Evolutionary conservation across 257 asterid genomes (phyloP).

Genomic region (Solanum dulcamara): DNA sequence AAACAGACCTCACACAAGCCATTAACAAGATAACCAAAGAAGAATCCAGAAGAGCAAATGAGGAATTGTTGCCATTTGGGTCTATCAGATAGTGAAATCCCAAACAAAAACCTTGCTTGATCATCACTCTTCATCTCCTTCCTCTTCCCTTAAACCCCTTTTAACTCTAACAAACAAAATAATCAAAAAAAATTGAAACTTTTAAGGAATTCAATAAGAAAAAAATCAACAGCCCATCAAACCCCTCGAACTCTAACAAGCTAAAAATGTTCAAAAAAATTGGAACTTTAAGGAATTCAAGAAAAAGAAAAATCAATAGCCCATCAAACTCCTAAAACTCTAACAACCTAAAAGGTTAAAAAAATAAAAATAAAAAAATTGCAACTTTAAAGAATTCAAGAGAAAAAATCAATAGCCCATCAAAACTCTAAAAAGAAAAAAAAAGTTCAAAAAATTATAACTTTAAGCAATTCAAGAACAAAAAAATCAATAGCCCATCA

Average conservation of each 20-base stretch:
- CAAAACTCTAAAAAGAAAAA: not conserved
- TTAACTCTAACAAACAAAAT: not conserved
- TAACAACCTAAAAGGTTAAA: not conserved
- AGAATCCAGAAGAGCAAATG: slow-evolving; percentile 80
- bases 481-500: not conserved
- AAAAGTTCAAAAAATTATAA: not conserved
- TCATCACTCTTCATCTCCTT: slow-evolving; percentile 66
- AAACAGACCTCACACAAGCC: slow-evolving; percentile 79
- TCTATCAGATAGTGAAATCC: slow-evolving; percentile 58
- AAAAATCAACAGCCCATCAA: not conserved
- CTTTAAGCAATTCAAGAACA: not conserved
- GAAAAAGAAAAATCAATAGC: not conserved
- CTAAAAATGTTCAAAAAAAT: not conserved
- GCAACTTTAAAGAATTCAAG: not conserved
- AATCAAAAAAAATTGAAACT: not conserved
- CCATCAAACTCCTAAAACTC: not conserved
- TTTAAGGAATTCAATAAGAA: not conserved
- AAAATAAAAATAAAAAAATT: not conserved
- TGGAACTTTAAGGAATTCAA: not conserved
- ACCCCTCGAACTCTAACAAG: not conserved
- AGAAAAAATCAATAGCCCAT: not conserved
- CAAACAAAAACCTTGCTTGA: slow-evolving; percentile 65
- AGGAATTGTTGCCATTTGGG: slow-evolving; percentile 85
- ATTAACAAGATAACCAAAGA: slow-evolving; percentile 90
- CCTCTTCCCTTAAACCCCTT: not conserved